Evolutionary conservation across 768 basidiomycete species (phyloP), one percentile per base, ranked within the genome.

Genomic region (Tricholoma matsutake): DNA sequence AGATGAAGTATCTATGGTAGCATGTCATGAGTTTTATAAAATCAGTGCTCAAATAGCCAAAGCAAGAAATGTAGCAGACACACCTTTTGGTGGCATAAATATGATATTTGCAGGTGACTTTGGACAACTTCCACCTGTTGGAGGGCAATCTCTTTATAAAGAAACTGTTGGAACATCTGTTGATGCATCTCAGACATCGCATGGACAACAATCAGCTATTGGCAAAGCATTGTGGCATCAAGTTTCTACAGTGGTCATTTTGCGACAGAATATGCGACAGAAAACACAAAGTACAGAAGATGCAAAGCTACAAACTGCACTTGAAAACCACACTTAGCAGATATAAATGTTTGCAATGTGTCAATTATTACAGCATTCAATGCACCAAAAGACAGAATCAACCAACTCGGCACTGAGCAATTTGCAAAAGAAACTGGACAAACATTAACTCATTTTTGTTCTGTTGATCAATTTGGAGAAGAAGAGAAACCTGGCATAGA

Each of bases 1-100:
- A 6, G 76, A 80, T 69, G 78, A 80, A 59, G 68, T 79, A 1
- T 79, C 77, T 0, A 81, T 81, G 79, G 34, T 79, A 0, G 69
- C 70, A 1, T 75, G 73, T 51, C 18, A 53, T 16, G 71, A 72
- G 32, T 39, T 78, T 25, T 73, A 74, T 58, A 57, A 56, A 1
- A 77, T 78, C 1, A 68, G 68, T 62, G 61, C 63, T 2, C 63
- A 63, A 16, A 61, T 76, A 20, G 59, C 66, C 18, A 59, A 58
- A n/a, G 63, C 69, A 3, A 64, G 67, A 18, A 61, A 66, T 18
- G 49, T 59, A 9, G 10, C 58, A 3, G 56, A 64, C 13, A 29
- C 49, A 10, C 65, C 74, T 8, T 78, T 77, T 66, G 76, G 75
- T 9, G 75, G 76, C 0, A 61, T 75, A 9, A 76, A 72, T 47